phyloP scores from a whole-genome alignment of 2,329 filamentous ascomycete species.

The Grosmannia serpens region DNA sequence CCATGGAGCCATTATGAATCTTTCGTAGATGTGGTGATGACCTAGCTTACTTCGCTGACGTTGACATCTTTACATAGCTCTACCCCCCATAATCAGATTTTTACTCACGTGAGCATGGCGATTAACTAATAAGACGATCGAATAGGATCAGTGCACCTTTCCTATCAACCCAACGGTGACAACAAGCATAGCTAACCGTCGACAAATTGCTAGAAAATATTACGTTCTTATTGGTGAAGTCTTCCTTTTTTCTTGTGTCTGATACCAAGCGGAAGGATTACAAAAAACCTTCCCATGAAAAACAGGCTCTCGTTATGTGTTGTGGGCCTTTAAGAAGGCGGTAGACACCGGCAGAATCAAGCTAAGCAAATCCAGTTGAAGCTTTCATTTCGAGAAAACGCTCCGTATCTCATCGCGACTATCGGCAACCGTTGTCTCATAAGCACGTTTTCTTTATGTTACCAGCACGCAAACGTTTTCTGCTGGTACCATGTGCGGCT shows the following conservation, averaged over 20 bases:
- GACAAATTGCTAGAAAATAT: too few species aligned
- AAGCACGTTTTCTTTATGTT: background rate
- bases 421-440: background rate
- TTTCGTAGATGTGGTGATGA: background rate
- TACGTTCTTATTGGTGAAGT: too few species aligned
- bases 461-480: background rate
- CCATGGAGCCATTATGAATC: conserved; percentile 10
- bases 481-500: background rate
- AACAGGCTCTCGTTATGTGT: too few species aligned
- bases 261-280: too few species aligned
- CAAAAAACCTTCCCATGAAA: too few species aligned
- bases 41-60: background rate
- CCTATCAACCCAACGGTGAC: too few species aligned
- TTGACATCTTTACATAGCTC: background rate
- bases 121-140: background rate
- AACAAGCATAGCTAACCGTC: too few species aligned
- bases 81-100: background rate
- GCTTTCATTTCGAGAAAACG: background rate
- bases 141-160: too few species aligned
- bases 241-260: too few species aligned
- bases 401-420: background rate
- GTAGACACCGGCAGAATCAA: background rate
- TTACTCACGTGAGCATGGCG: background rate
- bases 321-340: background rate
- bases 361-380: background rate